phyloP scores from a whole-genome alignment of 306 rosid species.

The Pyrus betulifolia region DNA sequence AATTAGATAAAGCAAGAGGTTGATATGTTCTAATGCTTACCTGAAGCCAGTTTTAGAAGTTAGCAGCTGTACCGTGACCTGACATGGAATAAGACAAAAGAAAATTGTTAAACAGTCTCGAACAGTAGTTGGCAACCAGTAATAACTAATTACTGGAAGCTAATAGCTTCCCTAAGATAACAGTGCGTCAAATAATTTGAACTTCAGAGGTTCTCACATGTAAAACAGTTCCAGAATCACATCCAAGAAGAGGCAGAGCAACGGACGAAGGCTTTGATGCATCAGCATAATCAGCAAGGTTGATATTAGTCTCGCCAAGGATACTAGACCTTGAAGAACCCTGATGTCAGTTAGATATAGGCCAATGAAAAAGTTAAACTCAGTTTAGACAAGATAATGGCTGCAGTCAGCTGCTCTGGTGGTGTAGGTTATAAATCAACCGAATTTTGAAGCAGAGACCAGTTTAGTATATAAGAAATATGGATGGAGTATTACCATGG shows the following conservation, averaged over 20 bases:
- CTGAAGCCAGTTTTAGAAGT: conserved; percentile 99
- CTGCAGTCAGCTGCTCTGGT: neutral
- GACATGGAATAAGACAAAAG: conserved; percentile 38
- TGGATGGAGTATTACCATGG: conserved; percentile 61
- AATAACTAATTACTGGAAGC: conserved; percentile 3
- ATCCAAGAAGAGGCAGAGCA: conserved; percentile 68
- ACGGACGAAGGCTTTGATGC: conserved; percentile 79
- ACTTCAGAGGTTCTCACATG: conserved; percentile 63
- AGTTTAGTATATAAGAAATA: neutral
- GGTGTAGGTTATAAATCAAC: neutral
- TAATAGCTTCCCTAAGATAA: conserved; percentile 1
- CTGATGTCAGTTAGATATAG: conserved; percentile 37
- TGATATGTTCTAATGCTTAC: conserved; percentile 36
- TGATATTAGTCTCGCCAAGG: conserved; percentile 83
- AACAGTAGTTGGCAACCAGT: neutral
- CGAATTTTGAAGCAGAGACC: neutral
- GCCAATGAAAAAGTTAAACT: conserved; percentile 26
- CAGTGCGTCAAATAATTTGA: conserved; percentile 2
- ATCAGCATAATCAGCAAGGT: conserved; percentile 88
- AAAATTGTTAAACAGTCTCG: neutral
- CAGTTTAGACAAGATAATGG: conserved; percentile 11
- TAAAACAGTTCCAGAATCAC: conserved; percentile 70
- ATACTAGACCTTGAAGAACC: conserved; percentile 94
- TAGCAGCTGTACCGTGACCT: conserved; percentile 97
- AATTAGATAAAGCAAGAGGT: conserved; percentile 21